Base-by-base conservation (phyloP, 768 basidiomycete genomes). In the Boletus rubroflammeus region DNA sequence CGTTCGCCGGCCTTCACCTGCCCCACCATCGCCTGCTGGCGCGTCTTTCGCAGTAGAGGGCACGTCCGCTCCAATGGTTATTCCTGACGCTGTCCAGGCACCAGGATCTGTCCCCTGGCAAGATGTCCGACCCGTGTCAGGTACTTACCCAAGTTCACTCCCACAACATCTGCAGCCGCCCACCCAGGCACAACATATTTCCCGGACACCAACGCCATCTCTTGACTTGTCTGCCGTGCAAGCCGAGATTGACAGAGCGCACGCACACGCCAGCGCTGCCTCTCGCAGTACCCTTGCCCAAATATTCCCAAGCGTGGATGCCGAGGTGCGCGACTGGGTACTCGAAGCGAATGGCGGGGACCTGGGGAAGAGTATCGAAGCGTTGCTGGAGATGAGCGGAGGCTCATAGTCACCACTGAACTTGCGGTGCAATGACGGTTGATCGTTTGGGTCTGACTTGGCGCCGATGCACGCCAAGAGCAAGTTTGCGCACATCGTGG, bases 261-360 rank as follows among this genome's bases (percentile, higher is more conserved):
- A 90, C 61, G 83, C 85, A 54, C 79, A 84, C 41, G 90, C 88
- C 21, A 81, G 81, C 15, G 81, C 78, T 15, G 90, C 89, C 3
- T 79, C 90, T 47, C 74, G 78, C 51, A 84, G 85, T 61, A 96
- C 93, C 29, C 72, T 98, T 57, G 72, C 80, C 52, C 92, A 95
- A 72, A 96, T 96, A 57, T 98, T 98, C 79, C 94, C 94, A 2
- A 69, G 69, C 10, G 76, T 89, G 59, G 95, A 98, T 64, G 68
- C 69, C 43, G 95, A 95, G 69, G 83, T 97, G 31, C 80, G 93
- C 39, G 90, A 93, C 55, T 87, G 83, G 82, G 92, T 98, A 34
- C 73, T 96, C 54, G 93, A 96, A 67, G 92, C 90, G 42, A 93
- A 93, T 62, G 82, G 81, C 8, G 90, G 91, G 19, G 93, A 97